These are phyloP conservation scores for Limnanthes douglasii DNA, from an alignment of 345 rosid genomes.

Conservation along the genomic window DNA sequence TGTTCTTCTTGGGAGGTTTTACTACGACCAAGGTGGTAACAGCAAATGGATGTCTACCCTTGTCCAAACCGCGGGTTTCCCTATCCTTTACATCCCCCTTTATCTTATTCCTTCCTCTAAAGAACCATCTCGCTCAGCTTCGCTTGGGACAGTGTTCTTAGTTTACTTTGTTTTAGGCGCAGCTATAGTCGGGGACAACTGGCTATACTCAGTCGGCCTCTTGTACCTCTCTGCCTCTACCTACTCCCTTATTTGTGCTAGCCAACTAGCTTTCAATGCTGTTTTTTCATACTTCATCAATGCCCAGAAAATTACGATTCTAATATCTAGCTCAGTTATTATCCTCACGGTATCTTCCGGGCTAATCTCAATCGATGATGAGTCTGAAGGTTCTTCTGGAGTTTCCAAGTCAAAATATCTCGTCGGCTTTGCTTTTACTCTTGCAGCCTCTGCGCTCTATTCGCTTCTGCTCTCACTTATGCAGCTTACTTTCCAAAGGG, in stretches of 20 bases:
- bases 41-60: slow-evolving; percentile 50
- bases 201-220: slow-evolving; percentile 49
- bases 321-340: slow-evolving; percentile 41
- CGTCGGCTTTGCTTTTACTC: slow-evolving; percentile 30
- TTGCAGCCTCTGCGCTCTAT: slow-evolving; percentile 49
- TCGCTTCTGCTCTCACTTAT: slow-evolving; percentile 50
- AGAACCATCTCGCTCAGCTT: slow-evolving; percentile 11
- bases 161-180: slow-evolving; percentile 35
- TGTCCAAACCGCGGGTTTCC: slow-evolving; percentile 44
- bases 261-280: slow-evolving; percentile 57
- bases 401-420: slow-evolving; percentile 34
- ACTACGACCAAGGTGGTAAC: slow-evolving; percentile 43
- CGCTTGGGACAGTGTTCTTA: slow-evolving; percentile 10
- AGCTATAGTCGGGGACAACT: slow-evolving; percentile 36
- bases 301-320: slow-evolving; percentile 46
- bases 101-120: slow-evolving; percentile 25
- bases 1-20: slow-evolving; percentile 32
- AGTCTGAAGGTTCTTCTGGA: slow-evolving; percentile 28
- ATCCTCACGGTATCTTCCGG: slow-evolving; percentile 47
- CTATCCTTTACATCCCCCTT: slow-evolving; percentile 28
- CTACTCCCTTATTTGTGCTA: slow-evolving; percentile 58
- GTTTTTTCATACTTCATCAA: slow-evolving; percentile 52
- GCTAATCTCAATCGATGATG: slow-evolving; percentile 42
- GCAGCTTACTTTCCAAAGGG: slow-evolving; percentile 47
- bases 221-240: slow-evolving; percentile 57